phyloP scores from a whole-genome alignment of 2,329 filamentous ascomycete species.

The Leptographium galeiforme region DNA sequence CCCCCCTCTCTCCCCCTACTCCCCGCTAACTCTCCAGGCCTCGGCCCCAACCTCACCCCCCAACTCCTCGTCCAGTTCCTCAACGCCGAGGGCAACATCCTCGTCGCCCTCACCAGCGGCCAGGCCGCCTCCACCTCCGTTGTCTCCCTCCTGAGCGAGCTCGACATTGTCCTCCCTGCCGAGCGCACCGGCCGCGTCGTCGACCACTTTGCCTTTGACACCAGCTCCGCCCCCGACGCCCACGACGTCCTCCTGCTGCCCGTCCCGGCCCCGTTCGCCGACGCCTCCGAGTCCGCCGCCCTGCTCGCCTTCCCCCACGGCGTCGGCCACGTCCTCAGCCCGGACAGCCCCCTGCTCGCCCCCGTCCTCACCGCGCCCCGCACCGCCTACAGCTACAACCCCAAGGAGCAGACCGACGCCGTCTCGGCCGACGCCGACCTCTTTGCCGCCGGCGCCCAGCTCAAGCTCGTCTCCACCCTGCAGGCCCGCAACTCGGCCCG shows the following conservation, averaged over 20 bases:
- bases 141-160: conserved; percentile 66
- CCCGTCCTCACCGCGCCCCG: conserved; percentile 71
- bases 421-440: conserved; percentile 56
- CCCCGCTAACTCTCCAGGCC: conserved; percentile 36
- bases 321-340: conserved; percentile 68
- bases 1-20: background rate
- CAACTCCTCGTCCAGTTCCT: conserved; percentile 81
- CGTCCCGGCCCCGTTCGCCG: conserved; percentile 62
- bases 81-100: conserved; percentile 79
- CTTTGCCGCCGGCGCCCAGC: conserved; percentile 72
- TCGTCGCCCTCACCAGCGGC: conserved; percentile 68
- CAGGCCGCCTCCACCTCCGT: conserved; percentile 58
- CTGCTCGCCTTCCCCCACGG: conserved; percentile 71
- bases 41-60: conserved; percentile 78
- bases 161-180: conserved; percentile 76
- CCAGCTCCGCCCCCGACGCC: conserved; percentile 58
- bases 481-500: conserved; percentile 92
- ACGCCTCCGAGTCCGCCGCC: conserved; percentile 26
- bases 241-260: conserved; percentile 82
- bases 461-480: conserved; percentile 71
- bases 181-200: conserved; percentile 79
- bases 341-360: conserved; percentile 56
- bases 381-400: conserved; percentile 88
- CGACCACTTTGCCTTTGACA: conserved; percentile 93
- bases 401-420: conserved; percentile 63